phyloP scores from a whole-genome alignment of 106 monocot genomes.

The Acanthochlamys bracteata region DNA sequence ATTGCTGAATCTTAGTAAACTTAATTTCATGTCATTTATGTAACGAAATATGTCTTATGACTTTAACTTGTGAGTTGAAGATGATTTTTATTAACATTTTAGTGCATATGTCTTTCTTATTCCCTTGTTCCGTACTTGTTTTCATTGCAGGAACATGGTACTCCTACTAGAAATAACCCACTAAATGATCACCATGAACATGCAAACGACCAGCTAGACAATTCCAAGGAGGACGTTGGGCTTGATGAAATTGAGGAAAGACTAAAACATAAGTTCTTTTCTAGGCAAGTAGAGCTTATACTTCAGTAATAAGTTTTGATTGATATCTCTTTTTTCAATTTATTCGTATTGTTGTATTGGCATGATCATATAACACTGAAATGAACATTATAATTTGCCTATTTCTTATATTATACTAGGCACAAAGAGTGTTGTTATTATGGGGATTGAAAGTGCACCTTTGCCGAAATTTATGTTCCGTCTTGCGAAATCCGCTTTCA shows the following conservation, averaged over 20 bases:
- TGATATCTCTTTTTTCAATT: neutral
- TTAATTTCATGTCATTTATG: no score
- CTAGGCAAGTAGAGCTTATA: constrained; percentile 20
- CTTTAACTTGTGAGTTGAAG: no score
- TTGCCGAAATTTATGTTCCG: neutral
- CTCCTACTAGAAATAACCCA: constrained; percentile 3
- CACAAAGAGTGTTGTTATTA: neutral
- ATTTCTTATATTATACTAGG: neutral
- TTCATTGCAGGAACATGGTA: neutral
- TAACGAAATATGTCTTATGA: no score
- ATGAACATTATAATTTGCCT: neutral
- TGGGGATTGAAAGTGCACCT: neutral
- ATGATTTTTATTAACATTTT: no score
- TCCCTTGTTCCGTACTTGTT: no score
- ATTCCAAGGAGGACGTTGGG: constrained; percentile 2
- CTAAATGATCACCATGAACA: neutral
- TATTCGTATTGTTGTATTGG: neutral
- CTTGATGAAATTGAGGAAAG: constrained; percentile 32
- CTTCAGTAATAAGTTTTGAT: neutral
- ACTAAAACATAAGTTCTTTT: constrained; percentile 27
- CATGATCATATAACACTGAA: neutral
- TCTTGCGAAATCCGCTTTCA: no score
- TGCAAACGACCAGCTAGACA: neutral
- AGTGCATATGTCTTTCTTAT: no score
- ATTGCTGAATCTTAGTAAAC: no score